phyloP scores from a whole-genome alignment of 192 early-diverging fungal genomes.

The Coemansia umbellata region DNA sequence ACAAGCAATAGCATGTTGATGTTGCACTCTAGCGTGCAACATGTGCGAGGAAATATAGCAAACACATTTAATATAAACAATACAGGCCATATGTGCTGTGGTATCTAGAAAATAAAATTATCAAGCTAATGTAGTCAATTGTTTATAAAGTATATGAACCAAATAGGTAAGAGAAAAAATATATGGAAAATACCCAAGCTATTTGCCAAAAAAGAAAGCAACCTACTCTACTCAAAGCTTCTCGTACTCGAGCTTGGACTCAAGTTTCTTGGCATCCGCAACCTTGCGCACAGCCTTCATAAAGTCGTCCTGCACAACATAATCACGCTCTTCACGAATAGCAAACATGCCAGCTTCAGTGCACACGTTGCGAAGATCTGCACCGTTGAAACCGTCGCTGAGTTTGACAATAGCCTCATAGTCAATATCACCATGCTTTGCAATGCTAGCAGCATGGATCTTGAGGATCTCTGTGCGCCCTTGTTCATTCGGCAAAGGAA shows the following conservation, averaged over 20 bases:
- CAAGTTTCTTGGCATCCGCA: constrained; percentile 92
- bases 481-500: constrained; percentile 97
- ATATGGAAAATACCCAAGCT: background rate
- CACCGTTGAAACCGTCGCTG: constrained; percentile 97
- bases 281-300: constrained; percentile 99
- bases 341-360: constrained; percentile 99
- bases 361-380: constrained; percentile 98
- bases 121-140: too few species aligned
- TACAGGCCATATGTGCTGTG: too few species aligned
- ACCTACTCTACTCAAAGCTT: constrained; percentile 56
- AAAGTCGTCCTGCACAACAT: constrained; percentile 97
- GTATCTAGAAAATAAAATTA: too few species aligned
- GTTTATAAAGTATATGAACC: too few species aligned
- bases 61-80: too few species aligned
- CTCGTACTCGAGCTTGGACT: constrained; percentile 86
- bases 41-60: too few species aligned
- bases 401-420: constrained; percentile 98
- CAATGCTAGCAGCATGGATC: constrained; percentile 91
- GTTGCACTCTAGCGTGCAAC: too few species aligned
- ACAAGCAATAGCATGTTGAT: too few species aligned
- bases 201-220: background rate
- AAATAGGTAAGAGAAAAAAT: background rate
- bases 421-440: constrained; percentile 97
- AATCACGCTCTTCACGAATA: constrained; percentile 97
- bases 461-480: constrained; percentile 95